Base-by-base conservation (phyloP, 805 yeast genomes). In the Metschnikowia orientalis region DNA sequence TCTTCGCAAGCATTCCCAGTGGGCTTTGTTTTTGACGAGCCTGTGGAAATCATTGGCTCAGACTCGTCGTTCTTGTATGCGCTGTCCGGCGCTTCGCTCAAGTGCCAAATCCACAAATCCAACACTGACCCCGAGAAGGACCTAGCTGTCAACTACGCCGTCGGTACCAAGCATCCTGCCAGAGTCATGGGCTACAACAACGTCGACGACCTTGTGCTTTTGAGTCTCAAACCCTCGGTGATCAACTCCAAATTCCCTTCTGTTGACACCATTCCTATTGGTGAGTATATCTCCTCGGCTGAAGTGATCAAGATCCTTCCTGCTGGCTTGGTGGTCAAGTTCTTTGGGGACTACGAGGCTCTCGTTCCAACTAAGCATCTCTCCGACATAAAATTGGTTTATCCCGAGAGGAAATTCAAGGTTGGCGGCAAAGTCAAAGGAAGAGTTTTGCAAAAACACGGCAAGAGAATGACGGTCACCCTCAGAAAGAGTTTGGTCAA, bases 361-460 rank as follows among this genome's bases (percentile, higher is more conserved):
- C 62, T 72, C 42, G 97, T 86, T 18, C 81, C 85, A 9, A 67
- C 77, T 17, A 52, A 63, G 16, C 95, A 90, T 49, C 74, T 92
- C 57, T 80, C 95, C 45, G 99, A 92, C 57, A 71, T 83, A 37
- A 81, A 78, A 53, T 67, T 90, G 42, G 76, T 77, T 3, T 81
- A 90, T 52, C 98, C 98, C 5, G 97, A 92, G 60, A 75, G 92
- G 66, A 86, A 87, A 51, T 90, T 81, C 69, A 85, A 84, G 58
- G 77, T 80, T 26, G 97, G 96, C 8, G 66, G 81, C 26, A 82
- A 79, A 45, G 85, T 86, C 18, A 82, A 73, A 48, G 92, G 81
- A 41, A 75, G 95, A 61, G 73, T 87, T 8, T 57, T 86, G 44
- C 68, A 60, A 33, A 69, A 73, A 14, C 61, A 70, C 26, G 72